Conservation (phyloP, 306 rosid species). For the Phaseolus lunatus region DNA sequence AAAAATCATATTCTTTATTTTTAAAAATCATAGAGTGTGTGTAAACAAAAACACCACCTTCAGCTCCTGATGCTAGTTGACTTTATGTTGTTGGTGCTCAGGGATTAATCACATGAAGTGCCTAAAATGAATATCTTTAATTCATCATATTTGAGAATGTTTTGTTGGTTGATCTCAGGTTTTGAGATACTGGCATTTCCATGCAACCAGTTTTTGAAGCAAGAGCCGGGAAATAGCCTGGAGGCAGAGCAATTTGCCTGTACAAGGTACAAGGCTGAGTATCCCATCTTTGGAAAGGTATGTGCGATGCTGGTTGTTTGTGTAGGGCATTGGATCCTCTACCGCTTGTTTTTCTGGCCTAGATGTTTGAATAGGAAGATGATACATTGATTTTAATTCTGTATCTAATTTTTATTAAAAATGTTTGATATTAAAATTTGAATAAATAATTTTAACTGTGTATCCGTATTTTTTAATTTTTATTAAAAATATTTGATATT, state of each 20-base stretch:
- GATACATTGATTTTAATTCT: not conserved
- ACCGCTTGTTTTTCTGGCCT: constrained; percentile 2
- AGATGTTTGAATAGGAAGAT: not conserved
- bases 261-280: constrained; percentile 83
- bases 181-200: constrained; percentile 92
- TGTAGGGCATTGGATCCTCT: not conserved
- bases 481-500: no score
- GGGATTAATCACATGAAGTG: no score
- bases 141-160: constrained; percentile 15
- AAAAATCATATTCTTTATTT: no score
- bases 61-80: no score
- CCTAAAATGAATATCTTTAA: not conserved
- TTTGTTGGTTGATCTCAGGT: constrained; percentile 57
- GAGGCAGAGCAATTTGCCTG: constrained; percentile 73
- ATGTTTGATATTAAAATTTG: no score
- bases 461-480: no score
- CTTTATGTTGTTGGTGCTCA: no score
- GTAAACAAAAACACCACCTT: no score
- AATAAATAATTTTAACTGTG: no score
- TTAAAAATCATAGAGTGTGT: no score
- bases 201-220: constrained; percentile 82
- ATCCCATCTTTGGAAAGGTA: constrained; percentile 90
- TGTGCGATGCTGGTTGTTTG: constrained; percentile 44
- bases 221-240: constrained; percentile 78
- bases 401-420: no score